Evolutionary conservation across 179 eudicot genomes (phyloP).

Genomic region (Amaranthus tricolor): DNA sequence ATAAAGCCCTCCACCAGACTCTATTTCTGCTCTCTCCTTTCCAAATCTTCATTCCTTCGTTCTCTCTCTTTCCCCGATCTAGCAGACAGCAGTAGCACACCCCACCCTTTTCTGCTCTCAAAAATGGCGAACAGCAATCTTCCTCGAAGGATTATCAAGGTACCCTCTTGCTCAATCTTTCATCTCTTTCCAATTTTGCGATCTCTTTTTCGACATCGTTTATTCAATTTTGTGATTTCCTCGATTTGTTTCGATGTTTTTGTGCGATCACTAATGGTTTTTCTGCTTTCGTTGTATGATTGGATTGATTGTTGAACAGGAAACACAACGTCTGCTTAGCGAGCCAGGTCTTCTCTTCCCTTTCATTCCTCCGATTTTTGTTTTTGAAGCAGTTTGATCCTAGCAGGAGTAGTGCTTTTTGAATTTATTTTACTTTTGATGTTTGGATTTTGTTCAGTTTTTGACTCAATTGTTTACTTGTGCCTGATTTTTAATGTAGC

Average conservation of each 20-base stretch:
- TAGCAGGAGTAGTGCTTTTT: not conserved
- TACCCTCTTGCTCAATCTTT: constrained; percentile 3
- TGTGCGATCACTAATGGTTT: not conserved
- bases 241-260: not conserved
- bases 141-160: constrained; percentile 97
- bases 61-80: not conserved
- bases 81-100: not conserved
- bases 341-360: constrained; percentile 55
- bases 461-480: not conserved
- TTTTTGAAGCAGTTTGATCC: not conserved
- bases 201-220: constrained; percentile 7
- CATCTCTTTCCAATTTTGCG: constrained; percentile 6
- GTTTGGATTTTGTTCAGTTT: constrained; percentile 4
- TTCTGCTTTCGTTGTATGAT: constrained; percentile 2
- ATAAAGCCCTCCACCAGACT: constrained; percentile 7
- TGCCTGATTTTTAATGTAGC: constrained; percentile 46
- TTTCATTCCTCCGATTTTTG: not conserved
- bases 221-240: not conserved
- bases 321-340: constrained; percentile 92
- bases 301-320: constrained; percentile 38
- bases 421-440: not conserved
- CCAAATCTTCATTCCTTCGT: constrained; percentile 1
- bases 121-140: constrained; percentile 82
- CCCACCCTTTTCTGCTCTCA: not conserved
- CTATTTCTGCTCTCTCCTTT: not conserved